Conservation (phyloP, 2,329 filamentous ascomycete species). For the Cordyceps cateniannulata region DNA sequence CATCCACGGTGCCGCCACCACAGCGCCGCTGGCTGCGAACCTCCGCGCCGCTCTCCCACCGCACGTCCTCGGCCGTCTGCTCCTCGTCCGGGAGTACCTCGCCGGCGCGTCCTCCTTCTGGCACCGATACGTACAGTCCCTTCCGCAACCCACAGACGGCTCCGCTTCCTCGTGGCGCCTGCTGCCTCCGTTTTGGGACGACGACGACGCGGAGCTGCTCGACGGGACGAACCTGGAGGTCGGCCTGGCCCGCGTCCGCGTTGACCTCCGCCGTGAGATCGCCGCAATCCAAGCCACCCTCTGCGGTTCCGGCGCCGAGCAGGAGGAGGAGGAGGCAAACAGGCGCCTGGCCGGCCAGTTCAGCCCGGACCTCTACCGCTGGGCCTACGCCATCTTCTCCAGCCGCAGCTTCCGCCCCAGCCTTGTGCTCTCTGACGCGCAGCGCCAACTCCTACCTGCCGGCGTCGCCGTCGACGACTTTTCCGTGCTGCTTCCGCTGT, state of each 20-base stretch:
- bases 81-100: slow-evolving; percentile 62
- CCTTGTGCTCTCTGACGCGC: slow-evolving; percentile 65
- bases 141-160: slow-evolving; percentile 53
- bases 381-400: slow-evolving; percentile 59
- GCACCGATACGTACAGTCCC: slow-evolving; percentile 58
- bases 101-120: slow-evolving; percentile 54
- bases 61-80: slow-evolving; percentile 60
- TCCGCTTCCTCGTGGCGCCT: not conserved
- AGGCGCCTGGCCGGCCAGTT: slow-evolving; percentile 29
- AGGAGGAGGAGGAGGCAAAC: slow-evolving; percentile 16
- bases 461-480: slow-evolving; percentile 47
- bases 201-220: slow-evolving; percentile 51
- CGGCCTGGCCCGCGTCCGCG: slow-evolving; percentile 41
- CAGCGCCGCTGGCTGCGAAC: slow-evolving; percentile 57
- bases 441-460: slow-evolving; percentile 53
- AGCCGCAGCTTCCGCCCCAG: slow-evolving; percentile 59
- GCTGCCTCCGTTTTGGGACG: slow-evolving; percentile 46
- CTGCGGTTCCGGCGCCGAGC: no score
- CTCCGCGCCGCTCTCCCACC: slow-evolving; percentile 49
- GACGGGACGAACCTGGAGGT: slow-evolving; percentile 48
- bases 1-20: slow-evolving; percentile 43
- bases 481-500: slow-evolving; percentile 61
- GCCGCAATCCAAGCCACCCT: slow-evolving; percentile 35
- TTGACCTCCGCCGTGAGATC: slow-evolving; percentile 40
- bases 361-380: slow-evolving; percentile 49